Evolutionary conservation across 2,329 filamentous ascomycete genomes (phyloP), one percentile per base, ranked within the genome.

Genomic region (Ceratocystis huliohia): DNA sequence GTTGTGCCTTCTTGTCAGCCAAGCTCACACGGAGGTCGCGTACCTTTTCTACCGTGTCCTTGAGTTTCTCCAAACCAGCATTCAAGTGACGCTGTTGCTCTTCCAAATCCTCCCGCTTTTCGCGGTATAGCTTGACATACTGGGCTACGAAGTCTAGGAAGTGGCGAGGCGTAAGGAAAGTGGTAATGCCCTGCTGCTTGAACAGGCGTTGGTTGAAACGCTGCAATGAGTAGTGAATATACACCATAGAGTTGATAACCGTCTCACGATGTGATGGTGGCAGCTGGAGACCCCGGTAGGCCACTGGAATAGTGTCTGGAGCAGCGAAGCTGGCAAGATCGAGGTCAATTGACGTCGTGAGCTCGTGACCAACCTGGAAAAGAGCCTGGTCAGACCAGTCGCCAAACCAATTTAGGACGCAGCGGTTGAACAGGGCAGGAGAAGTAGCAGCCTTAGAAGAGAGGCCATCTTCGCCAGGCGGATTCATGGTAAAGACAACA

Each of bases 401-500:
- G 70, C 94, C 94, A 75, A 99, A 96, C 94, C 94, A 99, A 78
- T 99, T 99, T 71, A 99, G 87, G 62, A 99, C 94, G 74, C 94
- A 99, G 82, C 94, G 88, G 80, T 99, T 99, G 87, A 99, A 99
- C 73, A 99, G 78, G 50, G 94, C 94, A 68, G 94, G 94, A 82
- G 91, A 96, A 2, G 95, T 99, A 33, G 94, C 95, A 66, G 94
- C 94, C 79, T 96, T 97, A 41, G 91, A 96, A 1, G 90, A 94
- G 7, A 99, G 79, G 0, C 94, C 93, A 71, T 94, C 94, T 73
- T 96, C 91, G 50, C 67, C 67, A 0, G 94, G 95, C 15, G 94
- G 94, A 76, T 99, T 99, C 94, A 99, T 99, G 2, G 94, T 99
- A 76, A 99, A 99, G 25, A 99, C 94, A 61, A 99, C 94, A 73